These are phyloP conservation scores for Fusarium xylarioides DNA, from an alignment of 2,329 filamentous ascomycete genomes.

Conservation along the genomic window DNA sequence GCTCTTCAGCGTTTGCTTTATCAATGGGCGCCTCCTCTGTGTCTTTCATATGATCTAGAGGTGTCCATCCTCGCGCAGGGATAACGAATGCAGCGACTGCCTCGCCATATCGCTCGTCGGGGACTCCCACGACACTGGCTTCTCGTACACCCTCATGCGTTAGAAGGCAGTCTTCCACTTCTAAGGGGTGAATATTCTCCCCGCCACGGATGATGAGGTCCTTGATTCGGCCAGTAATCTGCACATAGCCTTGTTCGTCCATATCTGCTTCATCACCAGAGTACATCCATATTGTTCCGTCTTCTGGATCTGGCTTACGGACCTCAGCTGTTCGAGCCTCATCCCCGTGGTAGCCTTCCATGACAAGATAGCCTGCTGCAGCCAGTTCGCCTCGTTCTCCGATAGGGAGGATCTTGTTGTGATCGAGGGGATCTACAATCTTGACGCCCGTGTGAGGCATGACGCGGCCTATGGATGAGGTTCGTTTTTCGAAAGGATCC, in stretches of 20 bases:
- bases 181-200: constrained; percentile 94
- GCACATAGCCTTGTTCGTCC: constrained; percentile 83
- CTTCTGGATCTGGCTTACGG: constrained; percentile 56
- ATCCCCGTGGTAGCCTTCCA: constrained; percentile 92
- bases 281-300: constrained; percentile 80
- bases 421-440: constrained; percentile 76
- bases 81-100: constrained; percentile 86
- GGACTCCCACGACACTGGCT: constrained; percentile 83
- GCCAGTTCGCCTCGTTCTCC: constrained; percentile 82
- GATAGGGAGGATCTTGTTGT: constrained; percentile 65
- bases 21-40: constrained; percentile 25
- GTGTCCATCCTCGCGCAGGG: constrained; percentile 46
- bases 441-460: constrained; percentile 84
- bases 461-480: constrained; percentile 78
- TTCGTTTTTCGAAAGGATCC: constrained; percentile 78
- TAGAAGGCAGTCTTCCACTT: constrained; percentile 89
- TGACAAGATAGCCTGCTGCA: constrained; percentile 84
- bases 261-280: constrained; percentile 92
- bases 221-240: constrained; percentile 91
- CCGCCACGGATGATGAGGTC: constrained; percentile 95
- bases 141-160: constrained; percentile 76
- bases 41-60: constrained; percentile 35
- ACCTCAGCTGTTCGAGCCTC: constrained; percentile 74
- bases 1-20: constrained; percentile 25
- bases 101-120: constrained; percentile 86